Base-by-base conservation (phyloP, 129 eudicot genomes). In the Pulicaria dysenterica region DNA sequence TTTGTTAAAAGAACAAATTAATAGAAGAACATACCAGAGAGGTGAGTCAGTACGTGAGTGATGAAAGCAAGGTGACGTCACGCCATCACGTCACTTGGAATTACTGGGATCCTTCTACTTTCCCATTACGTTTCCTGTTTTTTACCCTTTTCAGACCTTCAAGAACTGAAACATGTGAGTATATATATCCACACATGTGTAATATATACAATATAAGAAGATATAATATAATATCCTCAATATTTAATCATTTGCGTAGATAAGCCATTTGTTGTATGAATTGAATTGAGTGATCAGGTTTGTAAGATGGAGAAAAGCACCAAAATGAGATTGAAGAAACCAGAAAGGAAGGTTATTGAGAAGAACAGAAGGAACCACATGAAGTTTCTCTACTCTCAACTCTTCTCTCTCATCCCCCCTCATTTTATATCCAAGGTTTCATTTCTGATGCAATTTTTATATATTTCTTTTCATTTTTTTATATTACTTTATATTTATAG, bases 361-460 rank as follows among this genome's bases (percentile, higher is more conserved):
- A 91, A 85, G 77, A 88, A 81, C 46, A 75, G 95, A 47, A 88
- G 97, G 53, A 82, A 84, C 51, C 79, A 82, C 0, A 79, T 88
- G 97, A 91, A 88, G 81, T 57, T 39, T 59, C 95, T 91, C 24
- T 82, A 74, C 70, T 54, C 83, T 44, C 45, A 55, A 5, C 95
- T 91, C 56, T 46, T 49, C 38, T 85, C 95, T 47, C 88, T 91
- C 48, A 67, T 91, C 62, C 95, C 97, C n/a, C 24, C 45, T 19
- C 44, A 64, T 63, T 53, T 69, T 42, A n/a, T 50, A 43, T 71
- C 85, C 67, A 79, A 82, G 93, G 93, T 87, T 34, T 61, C 38
- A 7, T 49, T 10, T 51, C 24, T 1, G 3, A 8, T 55, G 8
- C 58, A 15, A 19, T 41, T 31, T 31, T 42, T 40, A 14, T 51